Evolutionary conservation across 257 asterid genomes (phyloP).

Genomic region (Salvia rosmarinus): DNA sequence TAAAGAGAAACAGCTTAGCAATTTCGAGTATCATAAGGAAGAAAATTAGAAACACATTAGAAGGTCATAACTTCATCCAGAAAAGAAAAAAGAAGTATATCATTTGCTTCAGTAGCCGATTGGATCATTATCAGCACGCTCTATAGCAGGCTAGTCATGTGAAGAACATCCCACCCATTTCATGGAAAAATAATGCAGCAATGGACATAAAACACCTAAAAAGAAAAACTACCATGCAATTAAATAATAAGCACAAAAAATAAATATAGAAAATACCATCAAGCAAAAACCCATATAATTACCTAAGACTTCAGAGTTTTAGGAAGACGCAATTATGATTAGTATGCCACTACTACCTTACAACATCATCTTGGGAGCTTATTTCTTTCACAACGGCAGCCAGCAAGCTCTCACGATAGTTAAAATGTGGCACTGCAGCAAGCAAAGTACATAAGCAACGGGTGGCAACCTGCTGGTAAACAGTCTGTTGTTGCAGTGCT

Average conservation of each 20-base stretch:
- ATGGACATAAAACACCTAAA: neutral
- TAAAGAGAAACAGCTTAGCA: neutral
- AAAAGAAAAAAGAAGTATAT: neutral
- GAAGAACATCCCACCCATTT: neutral
- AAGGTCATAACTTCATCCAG: neutral
- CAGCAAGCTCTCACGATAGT: slow-evolving; percentile 75
- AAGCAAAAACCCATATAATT: neutral
- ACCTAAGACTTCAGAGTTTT: slow-evolving; percentile 4
- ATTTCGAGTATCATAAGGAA: slow-evolving; percentile 6
- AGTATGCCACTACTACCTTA: slow-evolving; percentile 53
- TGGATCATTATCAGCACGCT: slow-evolving; percentile 5
- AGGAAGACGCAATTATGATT: neutral
- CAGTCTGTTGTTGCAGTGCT: slow-evolving; percentile 63
- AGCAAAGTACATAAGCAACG: slow-evolving; percentile 87
- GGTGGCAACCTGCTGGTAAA: slow-evolving; percentile 67
- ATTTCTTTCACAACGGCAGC: slow-evolving; percentile 70
- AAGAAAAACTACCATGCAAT: slow-evolving; percentile 1
- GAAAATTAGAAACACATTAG: slow-evolving; percentile 5
- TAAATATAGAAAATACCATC: neutral
- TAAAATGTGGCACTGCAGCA: slow-evolving; percentile 92
- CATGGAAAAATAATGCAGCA: neutral
- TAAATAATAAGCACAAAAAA: neutral
- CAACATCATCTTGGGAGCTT: slow-evolving; percentile 79
- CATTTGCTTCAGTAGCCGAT: neutral
- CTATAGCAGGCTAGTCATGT: slow-evolving; percentile 4